Conservation (phyloP, 2,329 filamentous ascomycete species). For the Trichoderma sp. region DNA sequence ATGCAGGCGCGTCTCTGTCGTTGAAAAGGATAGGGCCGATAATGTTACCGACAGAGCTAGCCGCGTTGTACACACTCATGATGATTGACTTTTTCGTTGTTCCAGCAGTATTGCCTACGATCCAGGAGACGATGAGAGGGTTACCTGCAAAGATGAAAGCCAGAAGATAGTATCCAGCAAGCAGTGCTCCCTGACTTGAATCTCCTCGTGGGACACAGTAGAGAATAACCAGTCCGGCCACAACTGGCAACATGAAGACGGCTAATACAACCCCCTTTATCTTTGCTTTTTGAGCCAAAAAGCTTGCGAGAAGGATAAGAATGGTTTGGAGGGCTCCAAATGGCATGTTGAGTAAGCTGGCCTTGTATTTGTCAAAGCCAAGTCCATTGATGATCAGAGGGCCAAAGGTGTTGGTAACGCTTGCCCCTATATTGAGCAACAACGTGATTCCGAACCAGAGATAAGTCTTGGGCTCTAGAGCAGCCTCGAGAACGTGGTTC, state of each 20-base stretch:
- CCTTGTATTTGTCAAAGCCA: conserved; percentile 56
- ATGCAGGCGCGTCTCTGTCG: conserved; percentile 55
- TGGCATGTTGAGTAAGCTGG: conserved; percentile 64
- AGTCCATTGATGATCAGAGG: conserved; percentile 61
- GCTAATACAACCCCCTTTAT: conserved; percentile 58
- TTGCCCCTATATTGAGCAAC: conserved; percentile 62
- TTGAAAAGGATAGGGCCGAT: conserved; percentile 64
- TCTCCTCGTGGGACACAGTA: conserved; percentile 52
- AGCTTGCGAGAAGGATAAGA: conserved; percentile 58
- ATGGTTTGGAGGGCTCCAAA: conserved; percentile 62
- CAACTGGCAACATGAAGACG: conserved; percentile 55
- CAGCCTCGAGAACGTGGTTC: conserved; percentile 58
- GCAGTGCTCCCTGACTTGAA: conserved; percentile 38
- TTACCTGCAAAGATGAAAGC: conserved; percentile 66
- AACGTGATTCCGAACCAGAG: conserved; percentile 61
- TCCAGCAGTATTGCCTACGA: conserved; percentile 66
- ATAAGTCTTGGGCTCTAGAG: conserved; percentile 52
- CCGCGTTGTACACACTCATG: conserved; percentile 64
- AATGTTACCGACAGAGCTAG: conserved; percentile 62
- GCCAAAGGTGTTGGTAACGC: conserved; percentile 63
- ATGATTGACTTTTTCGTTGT: conserved; percentile 65
- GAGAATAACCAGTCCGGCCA: conserved; percentile 56
- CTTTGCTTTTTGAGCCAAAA: conserved; percentile 54
- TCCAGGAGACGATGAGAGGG: conserved; percentile 66
- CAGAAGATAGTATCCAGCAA: conserved; percentile 64